Conservation (phyloP, 192 early-diverging fungal genomes). For the Coemansia javaensis region DNA sequence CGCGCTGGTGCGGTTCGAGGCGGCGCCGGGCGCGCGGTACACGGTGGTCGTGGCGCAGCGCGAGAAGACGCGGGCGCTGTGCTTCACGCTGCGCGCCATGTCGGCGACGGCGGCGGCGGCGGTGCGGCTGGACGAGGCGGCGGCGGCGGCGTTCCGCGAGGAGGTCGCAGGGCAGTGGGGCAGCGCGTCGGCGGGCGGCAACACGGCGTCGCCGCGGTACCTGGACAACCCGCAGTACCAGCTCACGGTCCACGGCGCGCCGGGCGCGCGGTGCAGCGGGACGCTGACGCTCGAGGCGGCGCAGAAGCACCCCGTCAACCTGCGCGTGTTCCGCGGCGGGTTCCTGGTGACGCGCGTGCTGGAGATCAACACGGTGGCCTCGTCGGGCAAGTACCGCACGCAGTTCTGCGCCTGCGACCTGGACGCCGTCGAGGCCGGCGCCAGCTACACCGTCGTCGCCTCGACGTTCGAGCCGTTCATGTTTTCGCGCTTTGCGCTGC, state of each 20-base stretch:
- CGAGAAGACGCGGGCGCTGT: slow-evolving; percentile 62
- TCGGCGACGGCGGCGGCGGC: slow-evolving; percentile 58
- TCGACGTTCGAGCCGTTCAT: slow-evolving; percentile 74
- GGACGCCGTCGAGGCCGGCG: slow-evolving; percentile 51
- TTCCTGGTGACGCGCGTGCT: slow-evolving; percentile 62
- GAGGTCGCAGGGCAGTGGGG: slow-evolving; percentile 68
- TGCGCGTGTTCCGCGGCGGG: slow-evolving; percentile 67
- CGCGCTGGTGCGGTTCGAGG: slow-evolving; percentile 55
- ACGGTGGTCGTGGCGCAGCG: slow-evolving; percentile 81
- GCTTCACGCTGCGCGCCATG: slow-evolving; percentile 71
- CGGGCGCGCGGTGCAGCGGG: slow-evolving; percentile 9
- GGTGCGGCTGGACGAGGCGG: slow-evolving; percentile 60
- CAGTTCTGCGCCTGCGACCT: slow-evolving; percentile 71
- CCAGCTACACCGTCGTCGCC: slow-evolving; percentile 72
- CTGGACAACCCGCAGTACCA: slow-evolving; percentile 77
- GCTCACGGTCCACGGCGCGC: slow-evolving; percentile 47
- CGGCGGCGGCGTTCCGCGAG: slow-evolving; percentile 18
- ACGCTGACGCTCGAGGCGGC: slow-evolving; percentile 65
- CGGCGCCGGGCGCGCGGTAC: slow-evolving; percentile 36
- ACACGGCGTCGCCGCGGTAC: slow-evolving; percentile 62
- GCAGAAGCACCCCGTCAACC: slow-evolving; percentile 60
- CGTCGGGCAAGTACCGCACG: slow-evolving; percentile 70
- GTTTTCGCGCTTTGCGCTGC: slow-evolving; percentile 64
- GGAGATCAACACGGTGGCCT: slow-evolving; percentile 58
- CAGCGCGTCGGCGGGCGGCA: slow-evolving; percentile 71